phyloP scores from a whole-genome alignment of 495 filamentous ascomycete genomes.

The Hypoxylon cercidicola region DNA sequence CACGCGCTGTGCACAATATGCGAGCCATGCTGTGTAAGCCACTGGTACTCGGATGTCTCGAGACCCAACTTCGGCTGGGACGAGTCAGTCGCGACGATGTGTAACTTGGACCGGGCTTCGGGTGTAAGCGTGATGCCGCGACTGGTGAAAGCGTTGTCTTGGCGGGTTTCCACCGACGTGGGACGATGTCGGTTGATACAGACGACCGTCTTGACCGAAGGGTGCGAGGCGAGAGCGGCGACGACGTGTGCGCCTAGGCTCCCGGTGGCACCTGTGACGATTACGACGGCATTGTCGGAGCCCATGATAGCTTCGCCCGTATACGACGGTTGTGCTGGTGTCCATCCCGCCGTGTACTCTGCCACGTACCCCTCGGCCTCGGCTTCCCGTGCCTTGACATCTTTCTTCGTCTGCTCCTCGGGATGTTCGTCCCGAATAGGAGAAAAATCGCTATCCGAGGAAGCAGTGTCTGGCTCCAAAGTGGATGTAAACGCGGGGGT shows the following conservation, averaged over 20 bases:
- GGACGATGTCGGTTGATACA: constrained; percentile 57
- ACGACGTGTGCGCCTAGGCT: constrained; percentile 58
- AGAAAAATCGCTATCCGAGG: too few species aligned
- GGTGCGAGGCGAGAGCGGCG: constrained; percentile 43
- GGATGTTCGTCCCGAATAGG: too few species aligned
- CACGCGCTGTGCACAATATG: constrained; percentile 68
- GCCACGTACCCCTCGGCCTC: too few species aligned
- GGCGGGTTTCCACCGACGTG: constrained; percentile 42
- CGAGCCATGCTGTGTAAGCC: constrained; percentile 46
- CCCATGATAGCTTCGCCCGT: too few species aligned
- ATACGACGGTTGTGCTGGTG: too few species aligned
- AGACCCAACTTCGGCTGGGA: constrained; percentile 58
- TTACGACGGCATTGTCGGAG: too few species aligned
- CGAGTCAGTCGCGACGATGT: constrained; percentile 57
- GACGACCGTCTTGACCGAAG: constrained; percentile 50
- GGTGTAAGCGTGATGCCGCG: constrained; percentile 46
- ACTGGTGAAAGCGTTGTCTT: constrained; percentile 46
- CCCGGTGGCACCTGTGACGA: constrained; percentile 61
- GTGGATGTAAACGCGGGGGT: too few species aligned
- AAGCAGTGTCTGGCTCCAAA: too few species aligned
- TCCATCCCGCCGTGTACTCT: too few species aligned
- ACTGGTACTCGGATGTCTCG: constrained; percentile 45
- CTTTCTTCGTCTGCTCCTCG: too few species aligned
- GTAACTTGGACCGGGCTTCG: constrained; percentile 49
- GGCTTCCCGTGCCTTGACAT: too few species aligned